These are phyloP conservation scores for Striga asiatica DNA, from an alignment of 257 asterid species.

Conservation along the genomic window DNA sequence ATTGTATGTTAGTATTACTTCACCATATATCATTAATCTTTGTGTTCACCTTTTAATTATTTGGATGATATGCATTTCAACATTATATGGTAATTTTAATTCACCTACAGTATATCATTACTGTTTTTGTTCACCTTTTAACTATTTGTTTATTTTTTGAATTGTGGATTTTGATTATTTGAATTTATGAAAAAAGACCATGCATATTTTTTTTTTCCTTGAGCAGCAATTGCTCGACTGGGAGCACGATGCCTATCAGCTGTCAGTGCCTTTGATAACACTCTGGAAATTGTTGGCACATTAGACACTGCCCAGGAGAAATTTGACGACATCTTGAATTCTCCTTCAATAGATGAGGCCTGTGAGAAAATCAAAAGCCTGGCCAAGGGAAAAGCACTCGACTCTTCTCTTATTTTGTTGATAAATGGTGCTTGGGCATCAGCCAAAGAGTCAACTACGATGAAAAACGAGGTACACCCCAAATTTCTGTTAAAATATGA, in stretches of 20 bases:
- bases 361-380: constrained; percentile 84
- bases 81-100: not conserved
- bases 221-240: constrained; percentile 75
- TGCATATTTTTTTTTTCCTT: constrained; percentile 10
- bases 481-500: not conserved
- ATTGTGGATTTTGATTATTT: not conserved
- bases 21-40: no score
- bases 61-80: not conserved
- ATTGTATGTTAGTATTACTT: no score
- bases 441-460: constrained; percentile 69
- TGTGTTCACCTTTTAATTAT: no score
- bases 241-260: constrained; percentile 87
- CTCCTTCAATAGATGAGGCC: constrained; percentile 63
- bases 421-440: constrained; percentile 90
- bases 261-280: constrained; percentile 85
- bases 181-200: constrained; percentile 5
- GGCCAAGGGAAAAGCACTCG: constrained; percentile 81
- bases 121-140: not conserved
- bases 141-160: not conserved
- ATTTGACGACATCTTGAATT: constrained; percentile 76
- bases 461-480: constrained; percentile 83
- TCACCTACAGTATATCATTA: not conserved
- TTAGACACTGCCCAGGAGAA: constrained; percentile 83
- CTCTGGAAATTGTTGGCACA: constrained; percentile 72
- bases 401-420: constrained; percentile 79